Evolutionary conservation across 441 rosid species (phyloP), one percentile per base, ranked within the genome.

Genomic region (Theobroma grandiflorum): DNA sequence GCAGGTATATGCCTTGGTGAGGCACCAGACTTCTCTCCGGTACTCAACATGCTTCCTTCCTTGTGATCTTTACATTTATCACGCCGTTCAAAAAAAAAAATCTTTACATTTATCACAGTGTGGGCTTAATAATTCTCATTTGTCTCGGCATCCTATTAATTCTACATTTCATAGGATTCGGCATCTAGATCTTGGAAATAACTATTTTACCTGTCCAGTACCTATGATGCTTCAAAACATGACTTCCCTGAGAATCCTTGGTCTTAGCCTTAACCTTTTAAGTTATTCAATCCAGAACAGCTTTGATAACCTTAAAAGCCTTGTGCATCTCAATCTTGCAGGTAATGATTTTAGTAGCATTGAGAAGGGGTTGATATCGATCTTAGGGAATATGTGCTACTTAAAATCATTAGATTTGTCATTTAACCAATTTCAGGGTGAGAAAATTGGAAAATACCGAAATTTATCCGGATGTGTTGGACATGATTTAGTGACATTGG

Each of bases 351-450:
- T 65, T 18, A 38, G 70, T 38, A 18, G 26, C 70, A 65, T 16
- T 7, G 43, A 37, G 11, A 38, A 38, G 1, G 70, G 49, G 14
- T 38, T 65, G 70, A 1, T 65, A 65, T 8, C 18, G 11, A 37
- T 37, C 12, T 16, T 65, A 8, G 70, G 15, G 38, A 65, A 65
- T 65, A 65, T 16, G 6, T 38, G 70, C 18, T 18, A 18, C 45
- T 65, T 65, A 20, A 65, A 18, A 65, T 65, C 70, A 38, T 65
- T 65, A 37, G 26, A 65, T 38, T 7, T 38, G 20, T 65, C 70
- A 65, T 2, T 1, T 3, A 65, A 65, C 70, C 49, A 38, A 38
- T 15, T 65, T 2, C 47, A 16, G 20, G 47, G 70, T 38, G 12
- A 8, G 20, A 6, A 33, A 31, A 33, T 65, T 6, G 47, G 70